Base-by-base conservation (phyloP, 495 filamentous ascomycete genomes). In the Oleoguttula mirabilis region DNA sequence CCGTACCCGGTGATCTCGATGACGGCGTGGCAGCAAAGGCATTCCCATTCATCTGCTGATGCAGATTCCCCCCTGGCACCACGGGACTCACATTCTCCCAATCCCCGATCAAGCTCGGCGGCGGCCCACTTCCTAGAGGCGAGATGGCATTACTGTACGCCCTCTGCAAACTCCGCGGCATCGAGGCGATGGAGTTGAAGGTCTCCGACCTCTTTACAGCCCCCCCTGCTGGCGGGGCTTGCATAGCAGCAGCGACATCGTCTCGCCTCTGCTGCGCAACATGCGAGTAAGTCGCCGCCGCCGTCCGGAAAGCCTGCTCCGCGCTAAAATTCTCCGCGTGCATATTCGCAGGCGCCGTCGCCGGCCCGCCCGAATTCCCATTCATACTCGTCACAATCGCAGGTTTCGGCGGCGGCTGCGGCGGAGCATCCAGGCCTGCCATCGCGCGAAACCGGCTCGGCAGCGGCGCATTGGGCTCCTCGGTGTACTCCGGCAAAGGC, bases 381-480 rank as follows among this genome's bases (percentile, higher is more conserved):
- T 28, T 30, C 28, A 31, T 21, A 21, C 21, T 36, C 15, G 45
- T 48, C 19, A 35, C 21, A 21, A 48, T 42, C 10, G 45, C 14
- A 7, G 49, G 39, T 23, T 44, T 48, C 7, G 49, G 34, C 15
- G 27, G 31, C 2, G 43, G 15, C 25, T 37, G 25, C 3, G 40
- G 33, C 1, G 34, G 47, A 0, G 22, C 39, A 30, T 53, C 45
- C 6, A 55, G 31, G 2, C 52, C 52, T 17, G 52, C 52, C 44
- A 55, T 44, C 7, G 45, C 52, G 16, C 52, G 40, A 21, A 47
- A 55, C 5, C 48, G 48, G n/a, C 48, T 42, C 15, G 52, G 52
- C 12, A 55, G 34, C 10, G 52, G 52, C 4, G 52, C 48, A 22
- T 55, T 55, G 3, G 52, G 52, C 36, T 55, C 52, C 31, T 51